Percentiles rank a stretch among this genome's conserved stretches.
These are phyloP conservation scores for Botrytis tulipae DNA, from an alignment of 2,329 filamentous ascomycete genomes.

Conservation along the genomic window DNA sequence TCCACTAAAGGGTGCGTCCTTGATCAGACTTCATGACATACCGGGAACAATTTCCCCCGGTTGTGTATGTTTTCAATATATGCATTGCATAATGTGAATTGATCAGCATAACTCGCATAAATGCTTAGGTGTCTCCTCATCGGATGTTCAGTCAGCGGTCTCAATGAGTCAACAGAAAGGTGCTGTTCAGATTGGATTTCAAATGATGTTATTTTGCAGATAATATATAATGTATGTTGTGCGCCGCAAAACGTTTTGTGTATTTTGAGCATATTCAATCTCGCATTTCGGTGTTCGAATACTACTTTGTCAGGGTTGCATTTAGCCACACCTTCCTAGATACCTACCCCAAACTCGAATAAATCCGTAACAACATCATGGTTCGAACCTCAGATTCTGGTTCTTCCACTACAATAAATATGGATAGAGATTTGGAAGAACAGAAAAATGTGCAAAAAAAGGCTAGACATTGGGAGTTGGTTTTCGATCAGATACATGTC, in stretches of 20 bases:
- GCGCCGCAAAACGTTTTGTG: neutral
- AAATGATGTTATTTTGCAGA: neutral
- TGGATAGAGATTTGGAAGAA: constrained; percentile 27
- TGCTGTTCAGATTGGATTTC: neutral
- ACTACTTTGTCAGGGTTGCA: neutral
- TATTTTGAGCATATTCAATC: neutral
- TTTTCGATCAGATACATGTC: constrained; percentile 47
- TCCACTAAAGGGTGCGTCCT: neutral
- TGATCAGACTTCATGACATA: neutral
- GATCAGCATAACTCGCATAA: constrained; percentile 4
- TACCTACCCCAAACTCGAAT: constrained; percentile 4
- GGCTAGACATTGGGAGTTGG: constrained; percentile 42
- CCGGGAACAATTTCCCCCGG: neutral
- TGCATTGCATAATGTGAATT: constrained; percentile 7
- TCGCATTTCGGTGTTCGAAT: neutral
- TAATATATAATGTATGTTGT: neutral
- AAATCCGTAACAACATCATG: neutral
- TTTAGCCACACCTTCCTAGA: neutral
- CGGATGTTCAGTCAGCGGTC: neutral
- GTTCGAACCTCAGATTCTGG: constrained; percentile 21
- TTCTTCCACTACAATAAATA: constrained; percentile 21
- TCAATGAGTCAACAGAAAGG: neutral
- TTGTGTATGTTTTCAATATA: neutral
- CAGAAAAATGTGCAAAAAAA: constrained; percentile 25
- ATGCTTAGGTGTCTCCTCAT: neutral